Evolutionary conservation across 163 green algal genomes (phyloP), one percentile per base, ranked within the genome.

Genomic region (Coccomyxa subellipsoidea): DNA sequence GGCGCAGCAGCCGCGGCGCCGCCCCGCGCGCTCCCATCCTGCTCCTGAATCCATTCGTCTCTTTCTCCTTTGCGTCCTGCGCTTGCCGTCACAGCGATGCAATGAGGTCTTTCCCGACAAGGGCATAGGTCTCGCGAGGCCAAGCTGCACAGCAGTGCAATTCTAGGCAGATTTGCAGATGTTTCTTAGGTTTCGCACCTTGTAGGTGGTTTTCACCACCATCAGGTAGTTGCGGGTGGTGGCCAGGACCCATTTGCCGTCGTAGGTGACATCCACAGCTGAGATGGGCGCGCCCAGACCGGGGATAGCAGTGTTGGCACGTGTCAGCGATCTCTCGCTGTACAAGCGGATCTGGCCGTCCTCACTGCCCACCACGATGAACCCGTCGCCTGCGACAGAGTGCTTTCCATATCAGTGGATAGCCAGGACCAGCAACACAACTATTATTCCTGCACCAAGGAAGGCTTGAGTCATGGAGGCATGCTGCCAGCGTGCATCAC

Each of bases 191-290:
- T 18, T 59, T 1, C 47, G 4, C 38, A 81, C 78, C 66, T 84
- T 83, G 86, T 92, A 95, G 10, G 80, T 86, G 10, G 92, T 94
- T 78, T 95, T 95, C 40, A 99, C 86, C 31, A 99, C 88, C 89
- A 98, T 94, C 10, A 99, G 88, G 90, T 97, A 98, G 72, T 90
- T 90, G 79, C 97, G 90, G 0, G 96, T 98, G 37, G 96, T 99
- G 40, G 94, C 96, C 66, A 98, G 81, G 38, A 98, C 91, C 93
- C 94, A 99, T 81, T 92, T 95, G 78, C 91, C 94, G 84, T 99
- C 96, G 81, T 93, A 98, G 0, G 96, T 98, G 31, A 98, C 95
- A 83, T 98, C 96, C 23, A 99, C 90, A 34, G 84, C 80, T 21
- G 95, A 97, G 88, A 98, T 95, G 81, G 93, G 90, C 15, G 89